Evolutionary conservation across 768 basidiomycete genomes (phyloP).

Genomic region (Stropharia rugosoannulata): DNA sequence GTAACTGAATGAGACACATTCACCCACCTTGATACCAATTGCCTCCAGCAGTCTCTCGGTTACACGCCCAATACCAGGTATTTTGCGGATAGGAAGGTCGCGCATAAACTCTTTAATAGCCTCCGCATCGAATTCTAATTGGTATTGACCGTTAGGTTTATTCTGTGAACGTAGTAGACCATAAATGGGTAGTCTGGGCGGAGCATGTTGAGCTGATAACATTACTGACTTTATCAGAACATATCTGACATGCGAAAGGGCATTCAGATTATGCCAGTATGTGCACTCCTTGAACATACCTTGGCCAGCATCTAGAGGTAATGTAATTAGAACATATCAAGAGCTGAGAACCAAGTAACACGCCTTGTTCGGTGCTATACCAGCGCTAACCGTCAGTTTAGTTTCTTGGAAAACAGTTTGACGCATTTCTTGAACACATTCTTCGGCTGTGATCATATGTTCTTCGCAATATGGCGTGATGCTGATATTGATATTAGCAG

Average conservation of each 20-base stretch:
- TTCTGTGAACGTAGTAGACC: constrained; percentile 47
- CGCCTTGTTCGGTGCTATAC: constrained; percentile 94
- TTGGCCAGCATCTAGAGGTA: constrained; percentile 82
- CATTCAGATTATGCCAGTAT: background rate
- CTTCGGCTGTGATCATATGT: constrained; percentile 60
- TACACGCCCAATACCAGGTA: constrained; percentile 90
- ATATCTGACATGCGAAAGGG: constrained; percentile 55
- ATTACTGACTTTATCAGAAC: constrained; percentile 76
- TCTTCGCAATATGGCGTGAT: constrained; percentile 83
- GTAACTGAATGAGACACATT: background rate
- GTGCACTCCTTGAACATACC: constrained; percentile 36
- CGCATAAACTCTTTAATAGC: constrained; percentile 76
- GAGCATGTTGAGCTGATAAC: background rate
- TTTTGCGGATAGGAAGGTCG: constrained; percentile 79
- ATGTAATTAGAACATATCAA: constrained; percentile 15
- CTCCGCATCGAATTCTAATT: constrained; percentile 62
- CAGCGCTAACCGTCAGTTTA: constrained; percentile 87
- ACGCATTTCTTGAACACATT: constrained; percentile 81
- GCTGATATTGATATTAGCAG: constrained; percentile 33
- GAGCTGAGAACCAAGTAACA: constrained; percentile 13
- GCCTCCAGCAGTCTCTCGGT: constrained; percentile 86
- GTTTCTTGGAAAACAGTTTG: constrained; percentile 74
- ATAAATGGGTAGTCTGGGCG: background rate
- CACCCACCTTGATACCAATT: constrained; percentile 76
- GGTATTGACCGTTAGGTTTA: constrained; percentile 93